Percentiles rank a stretch among this genome's conserved stretches.
Conservation (phyloP, 1,139 yeast species). For the Meyerozyma sp. region DNA sequence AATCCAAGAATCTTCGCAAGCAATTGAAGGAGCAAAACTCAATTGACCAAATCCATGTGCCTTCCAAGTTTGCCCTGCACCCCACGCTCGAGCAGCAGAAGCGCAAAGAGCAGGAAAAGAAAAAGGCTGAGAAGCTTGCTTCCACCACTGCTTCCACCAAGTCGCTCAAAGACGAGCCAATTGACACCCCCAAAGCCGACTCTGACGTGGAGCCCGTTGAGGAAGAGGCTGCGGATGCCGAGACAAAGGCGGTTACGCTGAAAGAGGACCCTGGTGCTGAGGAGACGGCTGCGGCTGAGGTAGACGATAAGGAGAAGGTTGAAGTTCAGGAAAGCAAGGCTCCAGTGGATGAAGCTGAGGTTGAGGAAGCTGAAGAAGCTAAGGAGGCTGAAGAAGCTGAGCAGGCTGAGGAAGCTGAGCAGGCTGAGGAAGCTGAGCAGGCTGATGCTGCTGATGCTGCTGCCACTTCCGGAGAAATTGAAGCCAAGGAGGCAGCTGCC, state of each 20-base stretch:
- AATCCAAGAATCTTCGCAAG: constrained; percentile 25
- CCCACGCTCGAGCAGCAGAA: constrained; percentile 36
- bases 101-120: constrained; percentile 13
- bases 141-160: constrained; percentile 5
- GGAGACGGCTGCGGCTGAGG: constrained; percentile 4
- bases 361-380: constrained; percentile 5
- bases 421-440: background rate
- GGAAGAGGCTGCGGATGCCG: constrained; percentile 5
- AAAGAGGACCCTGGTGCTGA: constrained; percentile 3
- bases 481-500: constrained; percentile 1
- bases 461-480: constrained; percentile 3
- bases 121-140: constrained; percentile 9
- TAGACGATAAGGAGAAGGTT: constrained; percentile 6
- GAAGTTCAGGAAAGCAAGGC: constrained; percentile 3
- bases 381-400: constrained; percentile 10
- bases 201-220: constrained; percentile 6
- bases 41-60: constrained; percentile 33
- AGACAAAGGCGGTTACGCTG: constrained; percentile 1
- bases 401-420: constrained; percentile 1
- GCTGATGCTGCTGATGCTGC: constrained; percentile 9
- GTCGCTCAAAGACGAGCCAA: constrained; percentile 9
- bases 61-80: constrained; percentile 37
- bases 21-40: constrained; percentile 33
- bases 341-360: constrained; percentile 5
- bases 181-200: constrained; percentile 9